Evolutionary conservation across 805 yeast genomes (phyloP).

Genomic region (Tetrapisispora taiwanensis): DNA sequence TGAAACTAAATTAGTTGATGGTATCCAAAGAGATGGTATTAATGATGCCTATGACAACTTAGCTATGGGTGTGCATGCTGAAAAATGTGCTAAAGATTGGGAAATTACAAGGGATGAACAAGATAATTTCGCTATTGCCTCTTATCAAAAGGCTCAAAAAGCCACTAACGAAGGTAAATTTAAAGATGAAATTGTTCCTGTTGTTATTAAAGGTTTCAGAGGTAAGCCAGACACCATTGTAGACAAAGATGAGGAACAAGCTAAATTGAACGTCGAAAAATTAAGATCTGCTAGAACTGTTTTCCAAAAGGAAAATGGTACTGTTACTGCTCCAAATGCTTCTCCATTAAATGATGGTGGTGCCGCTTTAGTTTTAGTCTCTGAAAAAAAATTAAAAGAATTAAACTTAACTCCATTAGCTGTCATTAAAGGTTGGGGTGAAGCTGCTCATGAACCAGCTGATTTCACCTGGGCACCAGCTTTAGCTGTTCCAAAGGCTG

Average conservation of each 20-base stretch:
- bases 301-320: constrained; percentile 87
- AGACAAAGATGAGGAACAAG: constrained; percentile 72
- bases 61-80: constrained; percentile 97
- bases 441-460: constrained; percentile 90
- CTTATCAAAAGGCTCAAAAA: constrained; percentile 76
- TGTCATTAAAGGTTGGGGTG: constrained; percentile 90
- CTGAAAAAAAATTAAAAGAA: constrained; percentile 77
- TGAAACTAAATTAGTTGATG: constrained; percentile 69
- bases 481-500: constrained; percentile 90
- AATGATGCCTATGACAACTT: constrained; percentile 79
- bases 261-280: constrained; percentile 67
- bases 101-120: constrained; percentile 71
- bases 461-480: constrained; percentile 96
- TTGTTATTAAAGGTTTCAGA: constrained; percentile 81
- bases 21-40: constrained; percentile 85
- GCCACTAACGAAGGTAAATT: constrained; percentile 81
- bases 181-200: constrained; percentile 70
- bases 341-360: constrained; percentile 97
- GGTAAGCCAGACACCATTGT: constrained; percentile 77
- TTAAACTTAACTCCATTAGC: constrained; percentile 84
- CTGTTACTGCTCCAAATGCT: constrained; percentile 95
- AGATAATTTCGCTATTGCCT: constrained; percentile 75
- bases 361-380: constrained; percentile 84
- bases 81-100: constrained; percentile 86
- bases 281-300: constrained; percentile 83